These are phyloP conservation scores for Nicotiana tomentosiformis DNA, from an alignment of 257 asterid species.

Conservation along the genomic window DNA sequence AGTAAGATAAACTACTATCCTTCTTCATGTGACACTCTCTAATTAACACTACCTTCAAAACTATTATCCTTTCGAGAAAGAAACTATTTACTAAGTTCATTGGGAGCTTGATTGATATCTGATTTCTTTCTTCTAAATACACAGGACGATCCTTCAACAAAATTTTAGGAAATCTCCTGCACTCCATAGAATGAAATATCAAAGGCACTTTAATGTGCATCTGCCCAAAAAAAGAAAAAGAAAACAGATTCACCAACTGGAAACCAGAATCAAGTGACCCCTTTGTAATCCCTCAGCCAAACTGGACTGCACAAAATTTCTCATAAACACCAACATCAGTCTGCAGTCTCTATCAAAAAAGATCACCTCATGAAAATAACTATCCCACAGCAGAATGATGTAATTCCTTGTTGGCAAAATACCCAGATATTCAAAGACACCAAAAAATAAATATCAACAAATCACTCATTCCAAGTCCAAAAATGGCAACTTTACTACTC, in stretches of 20 bases:
- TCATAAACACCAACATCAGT: background rate
- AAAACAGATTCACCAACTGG: background rate
- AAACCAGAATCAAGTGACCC: background rate
- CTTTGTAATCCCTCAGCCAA: background rate
- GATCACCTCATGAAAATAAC: background rate
- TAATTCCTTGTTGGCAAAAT: background rate
- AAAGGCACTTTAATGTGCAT: constrained; percentile 1
- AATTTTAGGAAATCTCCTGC: background rate
- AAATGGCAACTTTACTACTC: background rate
- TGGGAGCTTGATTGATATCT: background rate
- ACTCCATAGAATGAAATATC: background rate
- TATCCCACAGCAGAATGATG: background rate
- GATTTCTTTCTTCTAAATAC: background rate
- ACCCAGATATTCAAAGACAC: background rate
- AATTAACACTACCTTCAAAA: background rate
- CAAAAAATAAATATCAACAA: background rate
- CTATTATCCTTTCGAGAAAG: background rate
- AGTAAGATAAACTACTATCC: background rate
- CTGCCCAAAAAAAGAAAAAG: background rate
- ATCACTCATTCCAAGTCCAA: background rate
- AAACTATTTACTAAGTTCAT: background rate
- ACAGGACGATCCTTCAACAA: background rate
- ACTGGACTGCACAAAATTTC: background rate
- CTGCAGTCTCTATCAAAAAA: background rate
- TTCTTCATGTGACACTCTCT: background rate